Evolutionary conservation across 176 grass and related monocot species (phyloP).

Genomic region (Avena sativa): DNA sequence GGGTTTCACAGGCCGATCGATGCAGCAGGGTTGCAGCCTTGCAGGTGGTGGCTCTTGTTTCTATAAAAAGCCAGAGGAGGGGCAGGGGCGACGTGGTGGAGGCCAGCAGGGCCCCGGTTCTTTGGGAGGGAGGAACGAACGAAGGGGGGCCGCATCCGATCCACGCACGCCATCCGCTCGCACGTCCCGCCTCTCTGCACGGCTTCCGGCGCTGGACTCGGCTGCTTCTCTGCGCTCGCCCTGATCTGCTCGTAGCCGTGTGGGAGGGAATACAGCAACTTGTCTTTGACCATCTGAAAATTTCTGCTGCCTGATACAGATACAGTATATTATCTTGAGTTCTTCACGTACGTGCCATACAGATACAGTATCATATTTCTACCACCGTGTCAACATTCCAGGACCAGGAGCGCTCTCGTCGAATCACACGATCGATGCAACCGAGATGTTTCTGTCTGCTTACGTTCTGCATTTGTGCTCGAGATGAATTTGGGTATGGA

Average conservation of each 20-base stretch:
- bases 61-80: not conserved
- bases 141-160: too few relatives aligned
- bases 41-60: not conserved
- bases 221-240: not conserved
- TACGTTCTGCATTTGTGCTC: too few relatives aligned
- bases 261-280: too few relatives aligned
- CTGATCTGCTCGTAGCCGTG: not conserved
- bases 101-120: constrained; percentile 7
- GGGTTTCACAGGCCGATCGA: constrained; percentile 1
- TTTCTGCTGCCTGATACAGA: not conserved
- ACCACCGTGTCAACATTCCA: too few relatives aligned
- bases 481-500: too few relatives aligned
- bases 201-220: constrained; percentile 36
- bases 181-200: not conserved
- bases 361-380: too few relatives aligned
- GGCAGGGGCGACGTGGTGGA: constrained; percentile 1
- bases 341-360: too few relatives aligned
- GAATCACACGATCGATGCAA: too few relatives aligned
- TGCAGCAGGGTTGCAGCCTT: not conserved
- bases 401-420: too few relatives aligned
- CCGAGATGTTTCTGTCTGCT: too few relatives aligned
- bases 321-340: too few relatives aligned
- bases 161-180: not conserved
- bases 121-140: not conserved
- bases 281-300: not conserved